Evolutionary conservation across 305 asterid species (phyloP).

Genomic region (Fraxinus floribunda): DNA sequence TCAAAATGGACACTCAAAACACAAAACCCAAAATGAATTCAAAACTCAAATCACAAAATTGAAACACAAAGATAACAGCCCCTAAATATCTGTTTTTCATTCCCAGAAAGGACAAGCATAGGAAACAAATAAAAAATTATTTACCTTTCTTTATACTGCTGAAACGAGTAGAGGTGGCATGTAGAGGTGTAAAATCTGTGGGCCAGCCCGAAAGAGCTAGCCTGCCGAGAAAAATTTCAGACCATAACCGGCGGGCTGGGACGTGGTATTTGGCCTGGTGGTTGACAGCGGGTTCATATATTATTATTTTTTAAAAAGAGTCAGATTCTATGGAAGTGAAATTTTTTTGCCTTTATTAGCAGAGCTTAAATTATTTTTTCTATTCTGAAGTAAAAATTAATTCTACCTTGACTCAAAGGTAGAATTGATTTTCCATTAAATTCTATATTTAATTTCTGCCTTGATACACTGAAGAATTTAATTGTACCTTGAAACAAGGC

Average conservation of each 20-base stretch:
- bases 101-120: neutral
- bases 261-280: neutral
- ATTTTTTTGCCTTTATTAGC: too few relatives aligned
- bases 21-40: too few relatives aligned
- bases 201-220: neutral
- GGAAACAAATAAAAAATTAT: neutral
- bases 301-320: neutral
- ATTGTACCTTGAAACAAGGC: neutral
- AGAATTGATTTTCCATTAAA: too few relatives aligned
- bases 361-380: too few relatives aligned
- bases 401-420: neutral
- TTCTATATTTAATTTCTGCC: neutral
- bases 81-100: neutral
- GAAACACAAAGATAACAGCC: too few relatives aligned
- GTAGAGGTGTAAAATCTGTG: neutral
- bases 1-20: too few relatives aligned
- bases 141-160: neutral
- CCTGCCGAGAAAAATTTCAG: neutral
- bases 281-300: neutral
- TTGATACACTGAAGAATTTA: neutral
- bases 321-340: too few relatives aligned
- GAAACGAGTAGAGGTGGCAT: neutral
- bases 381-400: too few relatives aligned
- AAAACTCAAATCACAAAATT: too few relatives aligned
- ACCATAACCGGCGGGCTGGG: neutral